Evolutionary conservation across 352 stramenopile genomes (phyloP).

Genomic region (Phytophthora europaea): DNA sequence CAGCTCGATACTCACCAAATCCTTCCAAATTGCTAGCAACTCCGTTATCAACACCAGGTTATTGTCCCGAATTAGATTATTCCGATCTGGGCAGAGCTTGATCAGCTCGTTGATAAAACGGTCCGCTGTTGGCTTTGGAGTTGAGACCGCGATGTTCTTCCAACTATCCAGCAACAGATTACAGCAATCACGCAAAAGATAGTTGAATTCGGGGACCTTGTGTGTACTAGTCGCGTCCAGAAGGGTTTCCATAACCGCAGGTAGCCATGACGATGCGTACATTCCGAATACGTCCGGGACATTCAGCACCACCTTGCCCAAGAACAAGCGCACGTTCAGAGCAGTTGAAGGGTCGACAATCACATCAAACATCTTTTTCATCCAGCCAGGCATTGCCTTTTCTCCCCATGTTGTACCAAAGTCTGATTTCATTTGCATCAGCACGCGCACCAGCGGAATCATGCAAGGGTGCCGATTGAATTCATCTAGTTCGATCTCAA

Average conservation of each 20-base stretch:
- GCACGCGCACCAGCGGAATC: conserved; percentile 69
- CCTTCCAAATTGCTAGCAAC: conserved; percentile 70
- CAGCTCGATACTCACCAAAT: conserved; percentile 50
- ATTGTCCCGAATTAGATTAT: conserved; percentile 69
- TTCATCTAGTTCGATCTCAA: conserved; percentile 79
- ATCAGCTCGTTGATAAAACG: conserved; percentile 72
- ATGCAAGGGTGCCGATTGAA: conserved; percentile 86
- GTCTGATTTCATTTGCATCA: conserved; percentile 83
- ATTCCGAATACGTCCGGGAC: conserved; percentile 61
- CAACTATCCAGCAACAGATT: conserved; percentile 63
- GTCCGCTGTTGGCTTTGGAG: conserved; percentile 32
- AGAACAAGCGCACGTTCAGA: conserved; percentile 76
- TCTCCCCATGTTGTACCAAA: conserved; percentile 66
- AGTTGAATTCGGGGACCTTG: conserved; percentile 66
- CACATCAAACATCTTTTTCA: conserved; percentile 78
- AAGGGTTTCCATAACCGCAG: conserved; percentile 61
- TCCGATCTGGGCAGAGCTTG: conserved; percentile 61
- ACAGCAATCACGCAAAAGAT: conserved; percentile 83
- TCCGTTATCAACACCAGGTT: conserved; percentile 71
- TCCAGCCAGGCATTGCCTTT: conserved; percentile 78
- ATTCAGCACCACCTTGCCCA: conserved; percentile 81
- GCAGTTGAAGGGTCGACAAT: conserved; percentile 46
- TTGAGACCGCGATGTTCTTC: conserved; percentile 44
- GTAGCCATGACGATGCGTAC: conserved; percentile 64
- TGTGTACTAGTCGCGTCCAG: conserved; percentile 54